A percentile compares a stretch with the other conserved stretches of the same genome.
These are phyloP conservation scores for Metarhizium robertsii DNA, from an alignment of 2,329 filamentous ascomycete genomes.

Conservation along the genomic window DNA sequence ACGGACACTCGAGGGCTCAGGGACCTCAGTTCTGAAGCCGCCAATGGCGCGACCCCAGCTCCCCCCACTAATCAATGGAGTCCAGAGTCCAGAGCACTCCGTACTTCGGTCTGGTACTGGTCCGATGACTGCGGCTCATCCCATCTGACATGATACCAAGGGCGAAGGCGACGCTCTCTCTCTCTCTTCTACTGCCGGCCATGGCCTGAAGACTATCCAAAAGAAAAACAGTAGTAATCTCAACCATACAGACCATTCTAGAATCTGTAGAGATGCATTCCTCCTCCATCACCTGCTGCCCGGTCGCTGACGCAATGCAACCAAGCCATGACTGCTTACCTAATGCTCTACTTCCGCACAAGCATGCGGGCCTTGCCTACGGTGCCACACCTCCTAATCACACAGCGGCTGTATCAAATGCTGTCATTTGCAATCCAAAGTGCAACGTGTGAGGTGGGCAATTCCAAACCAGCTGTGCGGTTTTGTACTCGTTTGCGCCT, in stretches of 20 bases:
- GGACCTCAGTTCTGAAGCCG: no score
- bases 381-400: slow-evolving; percentile 19
- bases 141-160: no score
- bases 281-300: neutral
- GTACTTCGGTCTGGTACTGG: no score
- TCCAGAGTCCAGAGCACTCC: no score
- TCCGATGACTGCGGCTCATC: no score
- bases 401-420: slow-evolving; percentile 18
- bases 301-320: neutral
- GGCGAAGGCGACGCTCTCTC: no score
- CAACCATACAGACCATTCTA: neutral
- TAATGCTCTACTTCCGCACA: slow-evolving; percentile 15
- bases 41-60: no score
- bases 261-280: neutral
- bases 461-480: slow-evolving; percentile 1
- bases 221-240: no score
- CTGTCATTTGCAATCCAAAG: slow-evolving; percentile 21
- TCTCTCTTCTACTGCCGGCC: no score
- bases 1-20: no score
- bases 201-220: no score
- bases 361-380: neutral
- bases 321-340: slow-evolving; percentile 10
- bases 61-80: no score
- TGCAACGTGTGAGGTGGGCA: neutral
- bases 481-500: neutral